Evolutionary conservation across 768 basidiomycete species (phyloP).

Genomic region (Podaxis sp.): DNA sequence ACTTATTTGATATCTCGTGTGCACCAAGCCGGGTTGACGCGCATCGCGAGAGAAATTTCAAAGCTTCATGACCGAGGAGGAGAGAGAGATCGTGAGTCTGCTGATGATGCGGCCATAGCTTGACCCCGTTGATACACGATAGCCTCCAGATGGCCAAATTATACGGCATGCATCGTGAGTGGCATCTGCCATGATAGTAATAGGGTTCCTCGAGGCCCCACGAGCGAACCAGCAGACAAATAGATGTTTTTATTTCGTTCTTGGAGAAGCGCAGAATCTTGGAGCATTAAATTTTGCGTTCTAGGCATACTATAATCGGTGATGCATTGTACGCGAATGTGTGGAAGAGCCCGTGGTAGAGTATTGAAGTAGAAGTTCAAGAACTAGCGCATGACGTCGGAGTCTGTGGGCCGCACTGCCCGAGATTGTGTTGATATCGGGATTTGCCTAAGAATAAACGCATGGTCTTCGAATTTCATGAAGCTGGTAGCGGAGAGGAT

Average conservation of each 20-base stretch:
- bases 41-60: background rate
- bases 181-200: constrained; percentile 12
- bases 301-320: constrained; percentile 4
- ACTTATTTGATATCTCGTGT: background rate
- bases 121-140: background rate
- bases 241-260: background rate
- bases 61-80: constrained; percentile 1
- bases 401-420: background rate
- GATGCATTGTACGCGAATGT: background rate
- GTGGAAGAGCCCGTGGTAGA: background rate
- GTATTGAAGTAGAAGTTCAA: background rate
- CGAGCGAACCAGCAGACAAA: constrained; percentile 1
- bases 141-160: background rate
- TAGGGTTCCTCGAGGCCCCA: background rate
- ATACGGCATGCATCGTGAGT: background rate
- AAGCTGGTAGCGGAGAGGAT: background rate
- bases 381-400: background rate
- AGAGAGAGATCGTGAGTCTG: background rate
- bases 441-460: background rate
- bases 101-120: background rate
- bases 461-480: background rate
- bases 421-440: background rate
- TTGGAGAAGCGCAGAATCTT: background rate
- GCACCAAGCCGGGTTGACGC: background rate
- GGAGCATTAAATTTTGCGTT: background rate